Evolutionary conservation across 2,329 filamentous ascomycete genomes (phyloP).

Genomic region (Alternaria sp.): DNA sequence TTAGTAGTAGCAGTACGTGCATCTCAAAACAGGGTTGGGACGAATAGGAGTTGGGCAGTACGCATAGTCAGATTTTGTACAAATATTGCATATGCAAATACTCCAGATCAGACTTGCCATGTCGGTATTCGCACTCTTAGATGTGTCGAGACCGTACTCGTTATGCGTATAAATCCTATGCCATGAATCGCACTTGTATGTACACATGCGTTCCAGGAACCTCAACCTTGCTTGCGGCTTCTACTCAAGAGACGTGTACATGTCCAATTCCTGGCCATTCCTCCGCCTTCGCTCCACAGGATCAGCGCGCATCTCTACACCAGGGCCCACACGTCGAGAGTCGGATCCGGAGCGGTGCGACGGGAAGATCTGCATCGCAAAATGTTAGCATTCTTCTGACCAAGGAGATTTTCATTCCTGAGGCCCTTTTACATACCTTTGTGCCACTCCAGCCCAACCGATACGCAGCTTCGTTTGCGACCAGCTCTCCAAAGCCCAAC

Average conservation of each 20-base stretch:
- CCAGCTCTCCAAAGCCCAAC: conserved; percentile 95
- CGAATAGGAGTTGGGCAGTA: neutral
- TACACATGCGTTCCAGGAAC: neutral
- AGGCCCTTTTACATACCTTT: conserved; percentile 69
- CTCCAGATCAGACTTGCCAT: conserved; percentile 5
- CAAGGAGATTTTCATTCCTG: neutral
- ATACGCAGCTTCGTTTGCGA: conserved; percentile 95
- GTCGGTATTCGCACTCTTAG: neutral
- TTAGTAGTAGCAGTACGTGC: conserved; percentile 13
- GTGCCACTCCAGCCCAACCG: conserved; percentile 92
- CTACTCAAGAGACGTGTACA: conserved; percentile 74
- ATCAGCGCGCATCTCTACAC: conserved; percentile 79
- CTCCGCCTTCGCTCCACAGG: conserved; percentile 64
- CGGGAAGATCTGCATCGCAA: conserved; percentile 62
- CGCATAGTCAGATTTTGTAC: conserved; percentile 19
- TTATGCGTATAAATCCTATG: neutral
- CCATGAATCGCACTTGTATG: neutral
- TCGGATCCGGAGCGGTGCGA: conserved; percentile 61
- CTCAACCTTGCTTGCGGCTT: neutral
- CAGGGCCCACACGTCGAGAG: conserved; percentile 76
- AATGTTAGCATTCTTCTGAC: neutral
- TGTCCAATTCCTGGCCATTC: conserved; percentile 65
- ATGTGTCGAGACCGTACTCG: neutral
- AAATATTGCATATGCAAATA: conserved; percentile 25
- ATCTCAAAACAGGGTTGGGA: neutral